phyloP scores from a whole-genome alignment of 768 basidiomycete species.

The Candolleomyces eurysporus region DNA sequence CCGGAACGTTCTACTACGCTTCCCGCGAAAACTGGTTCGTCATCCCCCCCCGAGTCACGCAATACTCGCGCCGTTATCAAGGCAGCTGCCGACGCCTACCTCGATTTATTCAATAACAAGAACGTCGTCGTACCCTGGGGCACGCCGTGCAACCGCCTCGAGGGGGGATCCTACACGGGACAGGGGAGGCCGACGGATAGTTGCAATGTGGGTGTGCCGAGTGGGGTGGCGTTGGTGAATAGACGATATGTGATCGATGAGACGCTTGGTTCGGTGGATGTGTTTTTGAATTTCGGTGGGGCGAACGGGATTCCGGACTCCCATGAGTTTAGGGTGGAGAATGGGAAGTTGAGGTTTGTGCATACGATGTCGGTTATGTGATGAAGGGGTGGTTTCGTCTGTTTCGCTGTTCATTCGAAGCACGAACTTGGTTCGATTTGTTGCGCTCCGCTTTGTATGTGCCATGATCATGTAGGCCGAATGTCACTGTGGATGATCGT shows the following conservation, averaged over 20 bases:
- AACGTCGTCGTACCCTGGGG: slow-evolving; percentile 8
- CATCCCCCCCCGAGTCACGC: slow-evolving; percentile 2
- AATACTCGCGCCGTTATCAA: slow-evolving; percentile 1
- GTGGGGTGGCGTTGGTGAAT: slow-evolving; percentile 9
- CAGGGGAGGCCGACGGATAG: neutral
- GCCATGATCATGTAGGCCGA: too few species aligned
- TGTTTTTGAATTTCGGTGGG: slow-evolving; percentile 9
- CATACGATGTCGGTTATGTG: slow-evolving; percentile 8
- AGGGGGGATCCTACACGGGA: slow-evolving; percentile 5
- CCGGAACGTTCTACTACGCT: slow-evolving; percentile 7
- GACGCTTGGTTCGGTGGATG: slow-evolving; percentile 11
- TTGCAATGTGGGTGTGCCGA: slow-evolving; percentile 9
- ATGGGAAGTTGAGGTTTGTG: slow-evolving; percentile 9
- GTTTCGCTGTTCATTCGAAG: too few species aligned
- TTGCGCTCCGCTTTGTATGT: too few species aligned
- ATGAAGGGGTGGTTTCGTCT: neutral
- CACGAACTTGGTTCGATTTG: too few species aligned
- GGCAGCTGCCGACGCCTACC: slow-evolving; percentile 8
- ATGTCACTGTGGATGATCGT: too few species aligned
- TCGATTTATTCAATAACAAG: slow-evolving; percentile 8
- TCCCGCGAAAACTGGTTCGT: slow-evolving; percentile 1
- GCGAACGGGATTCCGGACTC: slow-evolving; percentile 6
- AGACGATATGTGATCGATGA: slow-evolving; percentile 12
- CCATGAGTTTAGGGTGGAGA: slow-evolving; percentile 11
- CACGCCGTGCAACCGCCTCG: slow-evolving; percentile 6